Base-by-base conservation (phyloP, 768 basidiomycete species). In the Mycena leptocephala region DNA sequence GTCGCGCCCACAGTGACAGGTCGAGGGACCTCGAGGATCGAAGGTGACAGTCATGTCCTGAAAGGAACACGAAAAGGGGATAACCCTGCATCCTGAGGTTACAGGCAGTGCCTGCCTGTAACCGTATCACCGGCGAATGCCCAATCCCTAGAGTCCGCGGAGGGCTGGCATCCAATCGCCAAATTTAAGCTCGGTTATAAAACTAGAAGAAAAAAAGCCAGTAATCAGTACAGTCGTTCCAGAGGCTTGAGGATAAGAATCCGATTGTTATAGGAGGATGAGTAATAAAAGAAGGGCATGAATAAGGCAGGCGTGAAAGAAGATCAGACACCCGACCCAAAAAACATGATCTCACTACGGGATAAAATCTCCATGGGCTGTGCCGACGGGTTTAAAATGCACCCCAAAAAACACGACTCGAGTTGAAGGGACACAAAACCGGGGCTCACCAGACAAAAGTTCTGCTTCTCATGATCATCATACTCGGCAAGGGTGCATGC, bases 391-490 rank as follows among this genome's bases (percentile, higher is more conserved):
- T 64, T 51, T 64, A 59, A 70, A 62, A 61, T 32, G 59, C 46
- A 67, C 72, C 72, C 72, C 56, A 71, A 66, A 75, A 76, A 76
- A 66, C 75, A 71, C 70, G 70, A 67, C 61, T 55, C 66, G 39
- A 13, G 9, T 46, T 33, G 37, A 55, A 61, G 35, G n/a, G 35
- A 71, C 75, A 72, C 69, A 70, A 39, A 72, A 76, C 75, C 65
- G 63, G 75, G 63, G 75, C 75, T 76, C 75, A 76, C 75, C 75
- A 76, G 75, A 53, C 39, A 64, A 61, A 74, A 43, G 20, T 13
- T 43, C 70, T 76, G 75, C 75, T 70, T 76, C 75, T 76, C 70
- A 72, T 72, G 74, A 76, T 76, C 70, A 72, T 76, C 70, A 76
- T 62, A 62, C 46, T 72, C 75, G 66, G 70, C 70, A 76, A 76